phyloP scores from a whole-genome alignment of 2,329 filamentous ascomycete species.

The Cladosporium sp. region DNA sequence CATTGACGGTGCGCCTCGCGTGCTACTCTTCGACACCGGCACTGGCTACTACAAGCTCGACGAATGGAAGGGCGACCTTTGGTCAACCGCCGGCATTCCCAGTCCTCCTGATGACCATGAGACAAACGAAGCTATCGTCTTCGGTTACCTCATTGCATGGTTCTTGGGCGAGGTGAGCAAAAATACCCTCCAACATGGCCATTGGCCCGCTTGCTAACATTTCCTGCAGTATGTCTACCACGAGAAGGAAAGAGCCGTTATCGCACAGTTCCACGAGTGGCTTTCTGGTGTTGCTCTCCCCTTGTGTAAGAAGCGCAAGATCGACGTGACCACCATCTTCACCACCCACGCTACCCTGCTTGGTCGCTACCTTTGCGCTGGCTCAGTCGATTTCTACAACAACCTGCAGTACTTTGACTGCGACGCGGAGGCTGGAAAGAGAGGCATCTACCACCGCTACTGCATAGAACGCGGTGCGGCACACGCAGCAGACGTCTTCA shows the following conservation, averaged over 20 bases:
- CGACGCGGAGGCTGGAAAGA: conserved; percentile 93
- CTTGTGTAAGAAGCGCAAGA: conserved; percentile 87
- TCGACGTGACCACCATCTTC: conserved; percentile 97
- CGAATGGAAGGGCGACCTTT: conserved; percentile 96
- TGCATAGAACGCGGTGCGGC: conserved; percentile 94
- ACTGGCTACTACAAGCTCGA: conserved; percentile 88
- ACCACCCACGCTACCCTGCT: conserved; percentile 96
- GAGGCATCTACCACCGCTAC: conserved; percentile 97
- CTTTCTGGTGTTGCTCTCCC: conserved; percentile 90
- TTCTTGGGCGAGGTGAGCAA: conserved; percentile 87
- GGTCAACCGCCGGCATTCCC: conserved; percentile 91
- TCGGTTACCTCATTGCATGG: conserved; percentile 96
- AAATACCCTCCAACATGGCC: not conserved
- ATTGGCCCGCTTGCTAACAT: conserved; percentile 21
- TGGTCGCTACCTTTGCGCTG: conserved; percentile 92
- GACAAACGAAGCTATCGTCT: conserved; percentile 96
- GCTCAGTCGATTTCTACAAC: conserved; percentile 99
- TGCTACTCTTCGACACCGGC: conserved; percentile 91
- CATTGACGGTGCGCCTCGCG: conserved; percentile 91
- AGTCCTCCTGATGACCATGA: conserved; percentile 88
- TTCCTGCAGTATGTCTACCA: conserved; percentile 78
- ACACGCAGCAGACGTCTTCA: conserved; percentile 94
- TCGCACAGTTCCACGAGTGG: conserved; percentile 99
- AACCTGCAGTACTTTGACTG: conserved; percentile 97
- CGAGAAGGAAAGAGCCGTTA: conserved; percentile 87